Evolutionary conservation across 2,329 filamentous ascomycete species (phyloP), one percentile per base, ranked within the genome.

Genomic region (Apiospora kogelbergensis): DNA sequence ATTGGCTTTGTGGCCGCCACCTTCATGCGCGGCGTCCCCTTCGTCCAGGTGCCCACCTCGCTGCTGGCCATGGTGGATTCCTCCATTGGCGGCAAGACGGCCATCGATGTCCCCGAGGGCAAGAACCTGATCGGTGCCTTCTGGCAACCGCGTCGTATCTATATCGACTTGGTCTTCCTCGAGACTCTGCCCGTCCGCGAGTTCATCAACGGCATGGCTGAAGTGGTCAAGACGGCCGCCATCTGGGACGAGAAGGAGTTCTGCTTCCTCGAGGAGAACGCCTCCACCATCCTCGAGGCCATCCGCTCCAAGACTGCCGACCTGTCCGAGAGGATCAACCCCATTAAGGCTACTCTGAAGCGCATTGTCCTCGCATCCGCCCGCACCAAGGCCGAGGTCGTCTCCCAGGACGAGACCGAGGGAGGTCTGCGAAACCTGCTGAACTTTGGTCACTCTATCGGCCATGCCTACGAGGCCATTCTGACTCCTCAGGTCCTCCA

Each of bases 161-260:
- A 97, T 81, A 95, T 99, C 75, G 96, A 99, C 80, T 85, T 98
- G 71, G 88, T 90, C 68, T 98, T 99, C 78, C 85, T 99, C 68
- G 93, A 97, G 78, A 97, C 94, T 0, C 85, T 99, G 24, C 95
- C 95, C 0, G 90, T 91, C 72, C 88, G 96, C 73, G 95, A 99
- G 81, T 95, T 99, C 77, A 94, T 98, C 81, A 99, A 99, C 79
- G 96, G 96, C 71, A 98, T 99, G 95, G 96, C 95, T 33, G 96
- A 99, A 83, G 95, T 99, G 40, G 88, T 98, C 79, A 98, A 98
- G 88, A 99, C 96, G 3, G 96, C 96, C 3, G 96, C 96, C 67
- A 98, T 99, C 75, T 98, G 95, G 89, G 90, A 97, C 76, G 94
- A 97, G 80, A 82, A 86, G 11, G 95, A 98, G 77, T 99, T 99